Conservation (phyloP, 1,284 basidiomycete genomes). For the Leccinum griseonigrum region DNA sequence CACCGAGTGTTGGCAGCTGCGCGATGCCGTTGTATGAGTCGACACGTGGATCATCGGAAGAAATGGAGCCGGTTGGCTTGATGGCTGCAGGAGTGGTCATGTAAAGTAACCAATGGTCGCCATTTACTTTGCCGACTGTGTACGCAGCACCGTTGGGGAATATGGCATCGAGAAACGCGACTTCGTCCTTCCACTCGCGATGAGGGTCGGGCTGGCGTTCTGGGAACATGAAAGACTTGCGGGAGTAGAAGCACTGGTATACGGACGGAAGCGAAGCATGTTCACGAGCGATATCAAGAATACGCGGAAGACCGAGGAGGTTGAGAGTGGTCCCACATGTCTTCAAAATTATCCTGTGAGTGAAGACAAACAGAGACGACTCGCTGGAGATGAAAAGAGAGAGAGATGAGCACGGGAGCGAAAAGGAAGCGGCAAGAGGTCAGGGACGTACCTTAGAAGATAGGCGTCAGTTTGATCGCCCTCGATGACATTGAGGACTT, state of each 20-base stretch:
- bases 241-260: conserved; percentile 93
- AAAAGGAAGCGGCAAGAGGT: neutral
- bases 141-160: conserved; percentile 91
- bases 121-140: conserved; percentile 97
- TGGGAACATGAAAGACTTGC: conserved; percentile 99
- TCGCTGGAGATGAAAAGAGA: conserved; percentile 58
- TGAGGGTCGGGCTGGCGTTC: conserved; percentile 95
- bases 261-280: conserved; percentile 76
- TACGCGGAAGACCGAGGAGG: conserved; percentile 88
- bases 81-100: conserved; percentile 64
- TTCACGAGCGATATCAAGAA: conserved; percentile 85
- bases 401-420: conserved; percentile 9
- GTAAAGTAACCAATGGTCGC: conserved; percentile 98
- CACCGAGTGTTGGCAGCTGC: conserved; percentile 12
- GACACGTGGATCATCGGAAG: conserved; percentile 16
- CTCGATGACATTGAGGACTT: conserved; percentile 88
- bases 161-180: conserved; percentile 86
- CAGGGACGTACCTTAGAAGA: conserved; percentile 76
- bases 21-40: conserved; percentile 9
- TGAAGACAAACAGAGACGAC: conserved; percentile 95
- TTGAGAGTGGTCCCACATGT: conserved; percentile 99
- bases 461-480: conserved; percentile 93
- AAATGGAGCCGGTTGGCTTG: conserved; percentile 26
- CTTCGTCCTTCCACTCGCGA: conserved; percentile 92
- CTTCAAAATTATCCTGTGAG: conserved; percentile 97